Evolutionary conservation across 2,329 filamentous ascomycete species (phyloP).

Genomic region (Aspergillus sp.): DNA sequence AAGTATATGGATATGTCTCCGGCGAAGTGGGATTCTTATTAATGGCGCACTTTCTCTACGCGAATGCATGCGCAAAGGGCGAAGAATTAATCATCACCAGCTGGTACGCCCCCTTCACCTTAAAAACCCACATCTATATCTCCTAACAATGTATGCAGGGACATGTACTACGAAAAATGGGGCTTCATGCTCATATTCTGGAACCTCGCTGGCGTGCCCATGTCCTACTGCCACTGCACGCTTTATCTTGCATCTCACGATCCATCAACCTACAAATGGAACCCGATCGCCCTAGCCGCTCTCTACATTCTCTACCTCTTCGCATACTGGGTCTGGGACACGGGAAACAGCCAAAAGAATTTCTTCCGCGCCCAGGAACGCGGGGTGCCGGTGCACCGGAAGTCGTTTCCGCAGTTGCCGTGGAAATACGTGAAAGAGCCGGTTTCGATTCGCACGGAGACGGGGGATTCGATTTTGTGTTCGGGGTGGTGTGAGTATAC

Average conservation of each 20-base stretch:
- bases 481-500: constrained; percentile 70
- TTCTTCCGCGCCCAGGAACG: constrained; percentile 76
- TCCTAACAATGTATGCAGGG: no score
- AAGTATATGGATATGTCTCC: constrained; percentile 76
- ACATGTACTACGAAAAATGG: constrained; percentile 96
- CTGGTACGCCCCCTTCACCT: constrained; percentile 52
- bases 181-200: constrained; percentile 98
- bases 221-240: constrained; percentile 89
- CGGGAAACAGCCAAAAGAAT: constrained; percentile 88
- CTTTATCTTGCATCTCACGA: constrained; percentile 80
- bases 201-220: constrained; percentile 86
- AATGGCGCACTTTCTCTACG: constrained; percentile 86
- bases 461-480: constrained; percentile 70
- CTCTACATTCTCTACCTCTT: constrained; percentile 69
- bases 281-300: constrained; percentile 56
- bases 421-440: constrained; percentile 80
- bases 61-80: constrained; percentile 85
- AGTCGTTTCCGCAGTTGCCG: constrained; percentile 79
- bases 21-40: constrained; percentile 75
- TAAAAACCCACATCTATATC: no score
- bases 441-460: constrained; percentile 65
- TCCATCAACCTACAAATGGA: constrained; percentile 71
- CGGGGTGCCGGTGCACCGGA: constrained; percentile 62
- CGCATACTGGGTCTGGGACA: constrained; percentile 89
- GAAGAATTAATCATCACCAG: constrained; percentile 85